These are phyloP conservation scores for Ophiostoma perfectum DNA, from an alignment of 2,329 filamentous ascomycete species.

Conservation along the genomic window DNA sequence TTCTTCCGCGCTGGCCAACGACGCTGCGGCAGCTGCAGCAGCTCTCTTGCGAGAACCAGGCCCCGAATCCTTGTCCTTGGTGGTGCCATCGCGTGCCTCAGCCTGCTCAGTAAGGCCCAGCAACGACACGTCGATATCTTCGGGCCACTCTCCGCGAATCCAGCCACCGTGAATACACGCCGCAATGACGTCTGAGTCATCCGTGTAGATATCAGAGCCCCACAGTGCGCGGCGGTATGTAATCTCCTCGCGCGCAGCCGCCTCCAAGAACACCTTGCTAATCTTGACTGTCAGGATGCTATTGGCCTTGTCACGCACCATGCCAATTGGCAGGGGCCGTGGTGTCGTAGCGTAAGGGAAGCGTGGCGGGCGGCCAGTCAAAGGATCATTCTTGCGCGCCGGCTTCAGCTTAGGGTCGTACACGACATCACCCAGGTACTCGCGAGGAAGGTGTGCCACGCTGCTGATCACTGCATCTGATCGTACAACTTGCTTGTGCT, in stretches of 20 bases:
- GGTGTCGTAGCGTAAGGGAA: conserved; percentile 47
- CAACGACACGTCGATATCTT: conserved; percentile 66
- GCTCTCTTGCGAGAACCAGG: not conserved
- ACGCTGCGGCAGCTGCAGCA: conserved; percentile 4
- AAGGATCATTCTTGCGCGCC: conserved; percentile 45
- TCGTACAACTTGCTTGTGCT: conserved; percentile 60
- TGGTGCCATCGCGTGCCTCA: conserved; percentile 26
- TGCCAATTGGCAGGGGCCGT: conserved; percentile 68
- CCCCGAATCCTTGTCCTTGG: not conserved
- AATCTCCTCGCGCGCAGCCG: conserved; percentile 71
- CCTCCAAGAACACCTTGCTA: conserved; percentile 68
- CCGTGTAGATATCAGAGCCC: conserved; percentile 92
- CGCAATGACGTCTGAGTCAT: conserved; percentile 89
- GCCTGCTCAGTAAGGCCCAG: conserved; percentile 50
- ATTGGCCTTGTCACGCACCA: conserved; percentile 70
- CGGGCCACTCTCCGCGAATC: conserved; percentile 81
- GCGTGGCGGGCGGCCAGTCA: conserved; percentile 43
- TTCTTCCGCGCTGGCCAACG: conserved; percentile 1
- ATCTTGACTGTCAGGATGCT: conserved; percentile 87
- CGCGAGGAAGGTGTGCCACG: conserved; percentile 63
- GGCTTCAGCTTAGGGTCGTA: conserved; percentile 66
- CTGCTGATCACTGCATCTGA: conserved; percentile 67
- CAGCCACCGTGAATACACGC: conserved; percentile 91
- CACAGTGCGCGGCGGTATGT: conserved; percentile 75
- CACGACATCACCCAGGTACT: conserved; percentile 77